Percentiles rank a stretch among this genome's conserved stretches.
These are phyloP conservation scores for Leccinellum rugosiceps DNA, from an alignment of 768 basidiomycete genomes.

Conservation along the genomic window DNA sequence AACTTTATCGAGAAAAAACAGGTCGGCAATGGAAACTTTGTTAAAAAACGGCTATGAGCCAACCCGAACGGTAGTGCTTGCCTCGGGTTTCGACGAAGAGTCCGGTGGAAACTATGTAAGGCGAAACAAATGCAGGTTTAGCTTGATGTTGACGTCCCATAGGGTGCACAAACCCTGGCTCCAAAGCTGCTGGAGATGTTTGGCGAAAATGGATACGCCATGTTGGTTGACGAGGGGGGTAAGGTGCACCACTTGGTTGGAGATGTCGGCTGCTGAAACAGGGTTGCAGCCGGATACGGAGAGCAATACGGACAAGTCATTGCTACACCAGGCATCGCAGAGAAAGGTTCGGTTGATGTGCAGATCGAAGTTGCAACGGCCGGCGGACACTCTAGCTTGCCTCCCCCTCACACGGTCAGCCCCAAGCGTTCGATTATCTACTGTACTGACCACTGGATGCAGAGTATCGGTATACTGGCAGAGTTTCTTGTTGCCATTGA, in stretches of 20 bases:
- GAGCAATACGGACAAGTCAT: conserved; percentile 52
- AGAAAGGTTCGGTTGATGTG: conserved; percentile 71
- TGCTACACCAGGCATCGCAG: conserved; percentile 62
- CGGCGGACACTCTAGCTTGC: conserved; percentile 86
- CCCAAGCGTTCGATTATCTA: background rate
- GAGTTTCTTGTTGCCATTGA: conserved; percentile 68
- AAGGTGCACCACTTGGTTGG: conserved; percentile 17
- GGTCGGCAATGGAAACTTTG: conserved; percentile 60
- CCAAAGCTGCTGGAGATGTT: conserved; percentile 54
- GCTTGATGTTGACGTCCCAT: background rate
- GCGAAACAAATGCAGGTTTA: background rate
- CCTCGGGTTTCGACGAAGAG: conserved; percentile 81
- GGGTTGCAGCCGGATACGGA: conserved; percentile 43
- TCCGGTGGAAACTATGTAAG: conserved; percentile 47
- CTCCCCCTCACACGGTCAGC: conserved; percentile 73
- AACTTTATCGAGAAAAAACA: conserved; percentile 15
- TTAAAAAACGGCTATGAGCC: conserved; percentile 63
- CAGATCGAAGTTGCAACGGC: conserved; percentile 61
- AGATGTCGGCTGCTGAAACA: background rate
- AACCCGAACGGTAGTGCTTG: conserved; percentile 55
- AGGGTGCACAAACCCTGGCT: conserved; percentile 56
- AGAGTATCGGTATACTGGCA: conserved; percentile 83
- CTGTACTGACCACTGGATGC: conserved; percentile 10
- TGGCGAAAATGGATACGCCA: conserved; percentile 67
- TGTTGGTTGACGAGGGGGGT: conserved; percentile 90